Evolutionary conservation across 1,284 basidiomycete genomes (phyloP).

Genomic region (Sphaerobolus stellatus): DNA sequence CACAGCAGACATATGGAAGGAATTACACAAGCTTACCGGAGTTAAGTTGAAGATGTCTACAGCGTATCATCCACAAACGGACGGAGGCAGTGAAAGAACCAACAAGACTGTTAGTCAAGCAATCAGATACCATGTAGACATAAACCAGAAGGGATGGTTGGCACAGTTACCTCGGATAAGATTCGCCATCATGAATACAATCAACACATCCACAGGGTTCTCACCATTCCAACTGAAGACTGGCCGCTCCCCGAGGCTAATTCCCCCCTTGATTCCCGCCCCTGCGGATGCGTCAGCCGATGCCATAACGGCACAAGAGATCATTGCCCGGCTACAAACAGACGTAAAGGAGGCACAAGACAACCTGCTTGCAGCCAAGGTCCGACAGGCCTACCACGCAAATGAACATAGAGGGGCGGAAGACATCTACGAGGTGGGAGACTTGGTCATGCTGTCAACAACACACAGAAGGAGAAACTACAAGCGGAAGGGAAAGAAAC

Average conservation of each 20-base stretch:
- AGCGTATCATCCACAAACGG: constrained; percentile 22
- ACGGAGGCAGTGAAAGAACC: constrained; percentile 21
- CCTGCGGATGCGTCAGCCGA: neutral
- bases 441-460: too few species aligned
- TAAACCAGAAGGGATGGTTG: neutral
- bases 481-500: neutral
- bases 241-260: constrained; percentile 12
- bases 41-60: too few species aligned
- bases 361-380: too few species aligned
- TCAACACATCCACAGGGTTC: neutral
- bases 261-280: constrained; percentile 15
- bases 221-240: constrained; percentile 4
- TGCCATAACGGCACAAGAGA: neutral
- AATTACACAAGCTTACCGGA: too few species aligned
- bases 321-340: neutral
- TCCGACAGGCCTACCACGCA: too few species aligned
- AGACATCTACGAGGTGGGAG: too few species aligned
- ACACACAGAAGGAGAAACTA: too few species aligned
- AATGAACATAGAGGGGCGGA: too few species aligned
- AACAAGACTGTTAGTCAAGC: constrained; percentile 26
- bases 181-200: neutral
- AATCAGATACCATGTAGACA: constrained; percentile 7
- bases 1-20: too few species aligned
- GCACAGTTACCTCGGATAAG: neutral
- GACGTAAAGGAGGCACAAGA: too few species aligned